phyloP scores from a whole-genome alignment of 2,329 filamentous ascomycete species.

The Ophiostoma quercus region DNA sequence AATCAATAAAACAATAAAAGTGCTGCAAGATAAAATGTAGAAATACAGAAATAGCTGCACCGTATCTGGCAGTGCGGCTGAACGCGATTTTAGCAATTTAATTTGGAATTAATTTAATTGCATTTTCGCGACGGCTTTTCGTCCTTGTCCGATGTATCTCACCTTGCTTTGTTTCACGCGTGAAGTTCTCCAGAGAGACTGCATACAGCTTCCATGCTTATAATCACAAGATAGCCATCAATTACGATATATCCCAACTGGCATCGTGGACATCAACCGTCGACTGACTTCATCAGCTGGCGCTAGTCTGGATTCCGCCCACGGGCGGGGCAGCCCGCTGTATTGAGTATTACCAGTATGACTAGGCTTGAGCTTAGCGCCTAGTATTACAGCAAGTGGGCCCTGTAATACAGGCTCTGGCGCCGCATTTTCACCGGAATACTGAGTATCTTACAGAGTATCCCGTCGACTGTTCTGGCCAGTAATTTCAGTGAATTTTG shows the following conservation, averaged over 20 bases:
- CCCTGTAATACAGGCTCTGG: background rate
- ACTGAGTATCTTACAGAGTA: background rate
- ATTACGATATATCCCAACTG: too few relatives aligned
- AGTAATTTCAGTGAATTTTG: too few relatives aligned
- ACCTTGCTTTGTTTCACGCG: too few relatives aligned
- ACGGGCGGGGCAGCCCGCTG: conserved; percentile 7
- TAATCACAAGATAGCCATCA: background rate
- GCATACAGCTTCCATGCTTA: too few relatives aligned
- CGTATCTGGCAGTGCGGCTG: background rate
- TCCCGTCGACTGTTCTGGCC: conserved; percentile 6
- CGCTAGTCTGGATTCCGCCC: background rate
- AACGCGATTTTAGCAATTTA: background rate
- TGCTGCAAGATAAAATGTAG: background rate
- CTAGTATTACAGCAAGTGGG: background rate
- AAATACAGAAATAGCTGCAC: background rate
- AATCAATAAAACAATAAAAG: background rate
- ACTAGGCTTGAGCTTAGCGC: background rate
- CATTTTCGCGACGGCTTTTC: background rate
- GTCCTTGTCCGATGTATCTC: too few relatives aligned
- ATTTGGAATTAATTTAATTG: background rate
- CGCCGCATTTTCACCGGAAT: background rate
- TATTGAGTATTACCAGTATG: background rate
- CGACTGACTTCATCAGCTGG: background rate
- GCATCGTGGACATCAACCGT: background rate
- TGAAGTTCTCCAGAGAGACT: too few relatives aligned